phyloP scores from a whole-genome alignment of 352 stramenopile species.

The Pythium aquatile region DNA sequence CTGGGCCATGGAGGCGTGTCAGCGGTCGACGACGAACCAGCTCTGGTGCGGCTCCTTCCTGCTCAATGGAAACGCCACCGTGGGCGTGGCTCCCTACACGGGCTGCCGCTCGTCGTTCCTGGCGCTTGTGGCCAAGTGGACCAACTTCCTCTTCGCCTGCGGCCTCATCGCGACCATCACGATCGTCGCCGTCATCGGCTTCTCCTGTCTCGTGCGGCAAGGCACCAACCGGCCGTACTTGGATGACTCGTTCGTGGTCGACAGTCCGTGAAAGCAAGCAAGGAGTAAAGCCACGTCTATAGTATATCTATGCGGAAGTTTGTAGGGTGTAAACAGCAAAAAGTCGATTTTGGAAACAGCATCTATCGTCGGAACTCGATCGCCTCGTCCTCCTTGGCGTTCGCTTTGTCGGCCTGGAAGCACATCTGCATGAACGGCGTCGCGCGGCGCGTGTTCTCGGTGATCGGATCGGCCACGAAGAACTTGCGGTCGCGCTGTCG shows the following conservation, averaged over 20 bases:
- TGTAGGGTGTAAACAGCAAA: conserved; percentile 6
- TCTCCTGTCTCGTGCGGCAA: conserved; percentile 56
- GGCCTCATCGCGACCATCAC: conserved; percentile 55
- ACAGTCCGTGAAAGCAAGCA: conserved; percentile 16
- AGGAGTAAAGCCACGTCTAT: conserved; percentile 1
- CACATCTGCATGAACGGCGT: conserved; percentile 42
- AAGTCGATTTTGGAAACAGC: background rate
- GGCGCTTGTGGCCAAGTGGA: conserved; percentile 68
- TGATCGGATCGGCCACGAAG: conserved; percentile 65
- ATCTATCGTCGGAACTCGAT: conserved; percentile 33
- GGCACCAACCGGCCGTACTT: conserved; percentile 25
- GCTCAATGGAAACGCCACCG: conserved; percentile 25
- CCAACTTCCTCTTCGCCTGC: conserved; percentile 50
- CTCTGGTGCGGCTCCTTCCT: conserved; percentile 74
- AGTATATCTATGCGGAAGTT: conserved; percentile 15
- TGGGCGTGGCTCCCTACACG: conserved; percentile 55
- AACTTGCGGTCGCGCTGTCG: conserved; percentile 62
- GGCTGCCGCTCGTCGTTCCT: conserved; percentile 65
- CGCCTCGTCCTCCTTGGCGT: background rate
- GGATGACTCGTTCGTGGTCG: conserved; percentile 27
- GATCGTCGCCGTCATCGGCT: conserved; percentile 45
- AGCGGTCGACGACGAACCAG: conserved; percentile 48
- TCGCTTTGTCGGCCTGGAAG: conserved; percentile 27
- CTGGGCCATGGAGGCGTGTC: conserved; percentile 63
- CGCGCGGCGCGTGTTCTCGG: conserved; percentile 23